Evolutionary conservation across 179 eudicot species (phyloP).

Genomic region (Patellifolia procumbens): DNA sequence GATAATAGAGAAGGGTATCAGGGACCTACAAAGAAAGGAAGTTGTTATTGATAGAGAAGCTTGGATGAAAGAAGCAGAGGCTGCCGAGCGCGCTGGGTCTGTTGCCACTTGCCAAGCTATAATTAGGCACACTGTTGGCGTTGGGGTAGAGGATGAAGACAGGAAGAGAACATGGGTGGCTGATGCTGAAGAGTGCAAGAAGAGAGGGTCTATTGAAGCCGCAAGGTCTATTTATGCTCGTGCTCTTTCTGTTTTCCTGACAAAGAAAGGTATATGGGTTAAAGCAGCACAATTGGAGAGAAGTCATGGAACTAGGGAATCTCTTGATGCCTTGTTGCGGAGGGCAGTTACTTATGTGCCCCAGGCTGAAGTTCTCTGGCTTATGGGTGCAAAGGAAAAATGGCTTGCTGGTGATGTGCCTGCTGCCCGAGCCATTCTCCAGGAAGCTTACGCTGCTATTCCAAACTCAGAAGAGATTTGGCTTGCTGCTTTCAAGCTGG

Average conservation of each 20-base stretch:
- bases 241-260: constrained; percentile 73
- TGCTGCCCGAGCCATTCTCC: constrained; percentile 83
- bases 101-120: constrained; percentile 84
- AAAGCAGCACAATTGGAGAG: constrained; percentile 92
- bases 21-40: constrained; percentile 74
- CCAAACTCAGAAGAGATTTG: constrained; percentile 92
- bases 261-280: constrained; percentile 94
- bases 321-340: constrained; percentile 76
- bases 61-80: constrained; percentile 98
- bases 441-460: constrained; percentile 87
- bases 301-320: constrained; percentile 78
- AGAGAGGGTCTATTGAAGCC: constrained; percentile 87
- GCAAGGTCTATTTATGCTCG: constrained; percentile 88
- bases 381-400: constrained; percentile 96
- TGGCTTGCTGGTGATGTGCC: constrained; percentile 98
- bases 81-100: constrained; percentile 81
- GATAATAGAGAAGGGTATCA: constrained; percentile 82
- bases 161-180: constrained; percentile 97
- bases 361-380: constrained; percentile 87
- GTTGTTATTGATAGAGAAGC: constrained; percentile 79
- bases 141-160: constrained; percentile 93
- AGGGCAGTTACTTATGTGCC: constrained; percentile 84
- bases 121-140: constrained; percentile 63
- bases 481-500: constrained; percentile 94
- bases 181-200: constrained; percentile 96